Evolutionary conservation across 208 protist genomes (phyloP), one percentile per base, ranked within the genome.

Genomic region (Leptomonas seymouri): DNA sequence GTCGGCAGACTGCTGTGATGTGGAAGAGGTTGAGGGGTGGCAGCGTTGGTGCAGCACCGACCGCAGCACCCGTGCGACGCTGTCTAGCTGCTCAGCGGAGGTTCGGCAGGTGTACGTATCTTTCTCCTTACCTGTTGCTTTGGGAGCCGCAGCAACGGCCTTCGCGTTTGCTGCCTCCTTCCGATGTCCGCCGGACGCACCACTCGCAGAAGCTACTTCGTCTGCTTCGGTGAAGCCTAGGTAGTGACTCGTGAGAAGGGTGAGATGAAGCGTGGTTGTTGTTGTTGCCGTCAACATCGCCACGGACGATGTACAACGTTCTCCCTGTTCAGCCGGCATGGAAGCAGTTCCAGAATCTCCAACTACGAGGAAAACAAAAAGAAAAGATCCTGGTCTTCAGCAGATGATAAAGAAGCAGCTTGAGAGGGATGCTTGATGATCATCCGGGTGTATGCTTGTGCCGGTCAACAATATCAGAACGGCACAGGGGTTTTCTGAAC

Each of bases 221-320:
- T 71, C 71, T 0, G 20, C 34, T 8, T 71, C 50, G 16, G 36
- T 8, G 2, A 27, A n/a, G n/a, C 49, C 58, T 3, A 39, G 5
- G 54, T 72, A 73, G 51, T 78, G 73, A 30, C 64, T 73, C 2
- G 50, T 69, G 36, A 78, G 56, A 28, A 75, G 51, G n/a, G 61
- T 75, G 11, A 74, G 34, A 30, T 80, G 65, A 21, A 74, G 42
- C 12, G 70, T n/a, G n/a, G n/a, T 77, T 46, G 72, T 75, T 28
- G 60, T 41, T 2, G 28, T 31, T 3, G 59, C 25, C 44, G 31
- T 20, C 30, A 31, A 49, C 23, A 5, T 39, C 31, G 5, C 3
- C 30, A 9, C 34, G 3, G 34, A 39, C 34, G 34, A 39, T 9
- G 34, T 9, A 9, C 34, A 9, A 39, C 3, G 34, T 9, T 39